Evolutionary conservation across 2,329 filamentous ascomycete species (phyloP).

Genomic region (Xylariales sp.): DNA sequence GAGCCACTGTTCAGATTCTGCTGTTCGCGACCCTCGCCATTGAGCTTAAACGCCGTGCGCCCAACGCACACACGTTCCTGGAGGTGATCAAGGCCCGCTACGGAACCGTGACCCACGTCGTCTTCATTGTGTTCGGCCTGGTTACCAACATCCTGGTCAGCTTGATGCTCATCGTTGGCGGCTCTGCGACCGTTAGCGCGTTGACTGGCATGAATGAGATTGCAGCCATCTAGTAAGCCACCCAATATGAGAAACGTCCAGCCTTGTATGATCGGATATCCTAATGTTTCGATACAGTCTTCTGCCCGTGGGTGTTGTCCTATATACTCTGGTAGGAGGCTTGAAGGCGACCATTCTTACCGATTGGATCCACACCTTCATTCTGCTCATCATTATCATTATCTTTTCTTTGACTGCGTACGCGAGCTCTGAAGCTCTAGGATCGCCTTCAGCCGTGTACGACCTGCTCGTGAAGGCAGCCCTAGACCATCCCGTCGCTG

Average conservation of each 20-base stretch:
- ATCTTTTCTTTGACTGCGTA: slow-evolving; percentile 81
- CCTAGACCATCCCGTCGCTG: slow-evolving; percentile 66
- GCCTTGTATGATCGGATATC: neutral
- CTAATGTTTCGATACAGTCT: slow-evolving; percentile 51
- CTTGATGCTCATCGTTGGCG: slow-evolving; percentile 83
- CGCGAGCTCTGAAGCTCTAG: slow-evolving; percentile 65
- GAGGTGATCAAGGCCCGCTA: slow-evolving; percentile 81
- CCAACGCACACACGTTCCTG: slow-evolving; percentile 81
- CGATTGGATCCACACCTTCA: slow-evolving; percentile 83
- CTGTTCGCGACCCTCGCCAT: slow-evolving; percentile 89
- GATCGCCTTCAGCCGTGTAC: slow-evolving; percentile 73
- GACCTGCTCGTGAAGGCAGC: slow-evolving; percentile 71
- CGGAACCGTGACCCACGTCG: slow-evolving; percentile 48
- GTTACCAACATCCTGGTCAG: slow-evolving; percentile 86
- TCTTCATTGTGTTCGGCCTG: slow-evolving; percentile 78
- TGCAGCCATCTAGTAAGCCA: slow-evolving; percentile 59
- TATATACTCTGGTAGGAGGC: slow-evolving; percentile 73
- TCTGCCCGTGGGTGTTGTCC: slow-evolving; percentile 72
- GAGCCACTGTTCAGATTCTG: slow-evolving; percentile 83
- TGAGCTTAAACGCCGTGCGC: slow-evolving; percentile 79
- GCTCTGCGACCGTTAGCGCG: slow-evolving; percentile 67
- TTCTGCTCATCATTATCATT: slow-evolving; percentile 79
- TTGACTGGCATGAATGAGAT: slow-evolving; percentile 72
- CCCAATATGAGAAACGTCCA: neutral
- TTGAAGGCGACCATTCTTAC: slow-evolving; percentile 87